Conservation (phyloP, 331 rosid species). For the Quercus lobata region DNA sequence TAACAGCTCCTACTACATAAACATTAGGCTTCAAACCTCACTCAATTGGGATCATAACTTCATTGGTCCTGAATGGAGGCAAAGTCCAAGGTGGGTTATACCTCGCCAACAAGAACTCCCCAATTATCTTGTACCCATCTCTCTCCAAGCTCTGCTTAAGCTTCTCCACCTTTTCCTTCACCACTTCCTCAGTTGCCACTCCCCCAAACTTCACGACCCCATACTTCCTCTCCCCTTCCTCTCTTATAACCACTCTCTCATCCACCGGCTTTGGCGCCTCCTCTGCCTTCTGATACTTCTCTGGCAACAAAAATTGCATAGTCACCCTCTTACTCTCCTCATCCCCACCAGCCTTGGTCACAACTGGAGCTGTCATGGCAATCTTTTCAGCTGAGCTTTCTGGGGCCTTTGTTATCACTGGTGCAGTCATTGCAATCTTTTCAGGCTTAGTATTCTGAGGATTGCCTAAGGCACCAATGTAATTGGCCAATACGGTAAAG, state of each 20-base stretch:
- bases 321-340: conserved; percentile 45
- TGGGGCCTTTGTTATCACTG: conserved; percentile 64
- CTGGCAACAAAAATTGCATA: conserved; percentile 75
- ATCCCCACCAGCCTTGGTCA: conserved; percentile 36
- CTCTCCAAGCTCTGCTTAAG: conserved; percentile 58
- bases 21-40: conserved; percentile 16
- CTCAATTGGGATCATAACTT: conserved; percentile 80
- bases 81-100: conserved; percentile 86
- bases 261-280: conserved; percentile 72
- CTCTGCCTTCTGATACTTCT: conserved; percentile 52
- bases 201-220: conserved; percentile 79
- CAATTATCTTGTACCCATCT: conserved; percentile 68
- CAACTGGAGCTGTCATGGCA: conserved; percentile 80
- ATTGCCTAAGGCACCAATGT: conserved; percentile 79
- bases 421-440: conserved; percentile 81
- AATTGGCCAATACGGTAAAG: conserved; percentile 59
- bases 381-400: conserved; percentile 35
- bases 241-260: conserved; percentile 68
- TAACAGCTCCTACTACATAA: not conserved
- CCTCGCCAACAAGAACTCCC: conserved; percentile 75
- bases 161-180: conserved; percentile 60
- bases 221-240: conserved; percentile 64
- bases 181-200: conserved; percentile 52
- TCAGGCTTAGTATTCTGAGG: conserved; percentile 76
- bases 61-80: conserved; percentile 72